Evolutionary conservation across 2,329 filamentous ascomycete genomes (phyloP).

Genomic region (Ophiostoma angusticollis): DNA sequence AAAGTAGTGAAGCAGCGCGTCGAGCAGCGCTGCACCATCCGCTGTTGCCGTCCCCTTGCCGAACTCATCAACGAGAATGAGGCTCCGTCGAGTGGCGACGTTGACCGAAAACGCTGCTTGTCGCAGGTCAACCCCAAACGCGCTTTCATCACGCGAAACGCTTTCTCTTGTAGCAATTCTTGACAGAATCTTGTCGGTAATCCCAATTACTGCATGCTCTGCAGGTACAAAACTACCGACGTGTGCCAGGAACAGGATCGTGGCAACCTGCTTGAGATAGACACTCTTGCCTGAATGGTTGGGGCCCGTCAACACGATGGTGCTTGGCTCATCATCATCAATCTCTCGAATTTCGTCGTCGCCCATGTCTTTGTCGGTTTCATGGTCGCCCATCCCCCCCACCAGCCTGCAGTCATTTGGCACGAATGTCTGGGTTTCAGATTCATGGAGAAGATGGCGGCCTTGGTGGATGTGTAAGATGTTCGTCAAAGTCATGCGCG

Average conservation of each 20-base stretch:
- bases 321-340: conserved; percentile 36
- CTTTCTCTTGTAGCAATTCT: conserved; percentile 64
- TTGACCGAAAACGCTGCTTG: conserved; percentile 69
- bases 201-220: conserved; percentile 57
- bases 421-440: conserved; percentile 67
- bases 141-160: conserved; percentile 44
- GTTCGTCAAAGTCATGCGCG: conserved; percentile 57
- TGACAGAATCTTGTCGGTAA: conserved; percentile 88
- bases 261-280: conserved; percentile 82
- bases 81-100: conserved; percentile 59
- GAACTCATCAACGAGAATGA: conserved; percentile 91
- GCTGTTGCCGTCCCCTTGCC: conserved; percentile 48
- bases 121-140: conserved; percentile 67
- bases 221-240: conserved; percentile 88
- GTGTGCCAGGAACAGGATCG: conserved; percentile 87
- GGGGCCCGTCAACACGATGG: conserved; percentile 76
- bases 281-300: conserved; percentile 97
- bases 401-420: conserved; percentile 64
- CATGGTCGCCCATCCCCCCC: conserved; percentile 38
- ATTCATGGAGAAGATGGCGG: conserved; percentile 76
- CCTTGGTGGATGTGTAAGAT: conserved; percentile 64
- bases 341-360: background rate
- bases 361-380: conserved; percentile 11
- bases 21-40: conserved; percentile 46
- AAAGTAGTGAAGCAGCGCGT: conserved; percentile 46